Conservation (phyloP, 108 stramenopile genomes). For the Pseudonitzschia multiseries region DNA sequence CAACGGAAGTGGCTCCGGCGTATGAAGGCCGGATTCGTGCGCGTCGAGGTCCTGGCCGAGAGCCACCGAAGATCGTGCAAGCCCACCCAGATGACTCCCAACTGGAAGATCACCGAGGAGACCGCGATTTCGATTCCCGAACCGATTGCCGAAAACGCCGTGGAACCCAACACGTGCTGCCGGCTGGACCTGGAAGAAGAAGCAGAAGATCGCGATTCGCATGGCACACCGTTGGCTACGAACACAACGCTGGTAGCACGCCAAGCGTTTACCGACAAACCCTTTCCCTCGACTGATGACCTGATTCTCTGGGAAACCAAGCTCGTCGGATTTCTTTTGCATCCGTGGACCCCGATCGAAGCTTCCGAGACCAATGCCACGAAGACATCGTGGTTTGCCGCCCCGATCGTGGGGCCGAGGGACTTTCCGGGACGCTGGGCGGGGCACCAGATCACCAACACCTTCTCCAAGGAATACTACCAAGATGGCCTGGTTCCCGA, state of each 20-base stretch:
- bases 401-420: constrained; percentile 46
- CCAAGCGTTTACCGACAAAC: constrained; percentile 38
- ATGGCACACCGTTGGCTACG: too few relatives aligned
- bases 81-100: constrained; percentile 31
- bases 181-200: too few relatives aligned
- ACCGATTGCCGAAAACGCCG: constrained; percentile 52
- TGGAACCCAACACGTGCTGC: constrained; percentile 3
- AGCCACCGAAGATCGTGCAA: constrained; percentile 18
- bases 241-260: not conserved
- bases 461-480: too few relatives aligned
- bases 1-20: constrained; percentile 42
- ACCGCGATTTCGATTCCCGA: constrained; percentile 48
- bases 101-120: constrained; percentile 24
- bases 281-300: constrained; percentile 37
- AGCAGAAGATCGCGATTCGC: too few relatives aligned
- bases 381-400: constrained; percentile 66
- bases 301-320: constrained; percentile 77
- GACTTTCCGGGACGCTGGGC: constrained; percentile 31
- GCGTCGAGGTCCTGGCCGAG: constrained; percentile 61
- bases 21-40: constrained; percentile 64
- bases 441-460: constrained; percentile 31
- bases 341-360: constrained; percentile 48
- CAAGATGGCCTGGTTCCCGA: too few relatives aligned
- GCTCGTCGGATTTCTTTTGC: constrained; percentile 51
- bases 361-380: constrained; percentile 24